phyloP scores from a whole-genome alignment of 2,329 filamentous ascomycete genomes.

The Endocalyx cinctus region DNA sequence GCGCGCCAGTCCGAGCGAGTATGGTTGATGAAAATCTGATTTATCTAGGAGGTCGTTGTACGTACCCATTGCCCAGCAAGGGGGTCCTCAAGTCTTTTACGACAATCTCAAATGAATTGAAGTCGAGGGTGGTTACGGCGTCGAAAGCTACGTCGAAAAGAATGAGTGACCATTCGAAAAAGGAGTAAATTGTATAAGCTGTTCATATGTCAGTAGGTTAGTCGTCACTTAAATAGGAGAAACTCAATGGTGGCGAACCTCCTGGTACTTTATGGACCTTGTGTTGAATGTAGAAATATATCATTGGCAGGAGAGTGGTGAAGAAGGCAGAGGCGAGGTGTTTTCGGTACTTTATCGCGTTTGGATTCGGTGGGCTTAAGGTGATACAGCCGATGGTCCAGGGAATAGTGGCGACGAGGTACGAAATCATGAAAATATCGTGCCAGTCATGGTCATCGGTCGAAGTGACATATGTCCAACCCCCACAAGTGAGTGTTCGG shows the following conservation, averaged over 20 bases:
- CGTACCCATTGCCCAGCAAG: slow-evolving; percentile 98
- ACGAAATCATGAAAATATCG: slow-evolving; percentile 99
- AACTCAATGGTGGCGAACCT: slow-evolving; percentile 55
- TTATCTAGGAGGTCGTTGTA: slow-evolving; percentile 91
- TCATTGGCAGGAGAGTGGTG: slow-evolving; percentile 78
- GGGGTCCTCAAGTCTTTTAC: slow-evolving; percentile 85
- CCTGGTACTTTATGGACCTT: slow-evolving; percentile 92
- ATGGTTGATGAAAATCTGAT: slow-evolving; percentile 26
- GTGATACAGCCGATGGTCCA: slow-evolving; percentile 92
- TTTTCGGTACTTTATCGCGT: slow-evolving; percentile 84
- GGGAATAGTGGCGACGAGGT: slow-evolving; percentile 86
- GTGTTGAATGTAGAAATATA: slow-evolving; percentile 98
- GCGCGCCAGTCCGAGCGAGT: slow-evolving; percentile 26
- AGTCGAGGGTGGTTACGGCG: slow-evolving; percentile 89
- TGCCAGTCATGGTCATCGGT: slow-evolving; percentile 99
- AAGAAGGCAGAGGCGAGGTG: slow-evolving; percentile 81
- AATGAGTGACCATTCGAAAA: slow-evolving; percentile 96
- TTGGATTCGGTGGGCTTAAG: slow-evolving; percentile 78
- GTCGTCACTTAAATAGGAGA: neutral
- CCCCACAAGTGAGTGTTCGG: slow-evolving; percentile 88
- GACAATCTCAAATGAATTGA: slow-evolving; percentile 80
- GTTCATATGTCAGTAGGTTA: slow-evolving; percentile 4
- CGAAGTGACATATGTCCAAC: slow-evolving; percentile 97
- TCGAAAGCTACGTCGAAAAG: slow-evolving; percentile 96
- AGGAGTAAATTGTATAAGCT: slow-evolving; percentile 97